Evolutionary conservation across 2,329 filamentous ascomycete species (phyloP), one percentile per base, ranked within the genome.

Genomic region (Pestalotiopsis sp.): DNA sequence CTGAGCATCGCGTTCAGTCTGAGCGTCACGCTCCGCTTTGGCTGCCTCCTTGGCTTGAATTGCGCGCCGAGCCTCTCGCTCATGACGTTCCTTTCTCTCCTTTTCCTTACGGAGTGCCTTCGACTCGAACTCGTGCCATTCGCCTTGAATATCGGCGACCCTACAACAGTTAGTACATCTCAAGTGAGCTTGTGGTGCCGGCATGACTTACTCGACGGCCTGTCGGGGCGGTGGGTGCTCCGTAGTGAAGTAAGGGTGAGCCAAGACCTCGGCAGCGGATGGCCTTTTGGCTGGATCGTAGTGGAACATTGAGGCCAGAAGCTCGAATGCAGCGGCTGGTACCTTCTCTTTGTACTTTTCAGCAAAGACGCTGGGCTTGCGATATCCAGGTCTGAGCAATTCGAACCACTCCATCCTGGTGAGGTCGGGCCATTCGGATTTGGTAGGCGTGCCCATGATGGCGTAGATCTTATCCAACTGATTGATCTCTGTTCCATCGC

Each of bases 91-190:
- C 74, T 94, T 95, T 79, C 98, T 95, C 79, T 96, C 94, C 74
- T 94, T 95, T 79, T 98, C 95, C 74, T 96, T 96, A 39, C 96
- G 88, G 31, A 97, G 85, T 17, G 94, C 95, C 82, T 99, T 99
- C 68, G 94, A 97, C 82, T 99, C 96, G 76, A 98, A 97, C 78
- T 99, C 96, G 78, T 99, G 96, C 96, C 96, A 99, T 75, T 99
- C 96, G 25, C 96, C 96, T 74, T 96, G 90, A 38, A 99, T 87
- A 63, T 91, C 85, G 69, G 91, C 90, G 64, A 99, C 87, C 76
- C 92, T 64, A n/a, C 4, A 27, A 52, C 14, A 6, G 39, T 64
- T 64, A 64, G 61, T 49, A 39, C 20, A 39, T 39, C 14, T n/a
- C 20, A 9, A 17, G 36, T 14, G 27, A 62, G n/a, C 13, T 62